These are phyloP conservation scores for Sclerotinia sclerotiorum DNA, from an alignment of 2,329 filamentous ascomycete species.

Conservation along the genomic window DNA sequence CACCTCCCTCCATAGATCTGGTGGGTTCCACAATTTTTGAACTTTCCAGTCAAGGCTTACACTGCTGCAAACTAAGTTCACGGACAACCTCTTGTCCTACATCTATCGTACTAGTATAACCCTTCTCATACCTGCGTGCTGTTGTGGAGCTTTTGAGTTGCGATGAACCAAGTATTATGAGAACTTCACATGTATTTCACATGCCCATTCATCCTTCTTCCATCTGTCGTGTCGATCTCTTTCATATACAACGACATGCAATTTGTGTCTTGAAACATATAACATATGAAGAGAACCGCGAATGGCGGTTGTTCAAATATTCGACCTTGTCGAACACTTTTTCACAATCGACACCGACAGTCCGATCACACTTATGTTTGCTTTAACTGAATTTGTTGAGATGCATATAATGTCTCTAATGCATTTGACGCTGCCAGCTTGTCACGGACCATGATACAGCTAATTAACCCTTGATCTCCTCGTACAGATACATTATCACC, in stretches of 20 bases:
- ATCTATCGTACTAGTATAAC: slow-evolving; percentile 2
- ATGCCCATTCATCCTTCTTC: neutral
- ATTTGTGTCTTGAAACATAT: neutral
- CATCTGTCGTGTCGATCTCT: slow-evolving; percentile 6
- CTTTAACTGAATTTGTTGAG: slow-evolving; percentile 1
- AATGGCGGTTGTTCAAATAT: slow-evolving; percentile 10
- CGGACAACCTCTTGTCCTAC: slow-evolving; percentile 8
- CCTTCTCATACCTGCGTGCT: slow-evolving; percentile 11
- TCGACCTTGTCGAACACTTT: neutral
- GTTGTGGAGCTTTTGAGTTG: neutral
- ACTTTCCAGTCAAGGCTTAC: slow-evolving; percentile 2
- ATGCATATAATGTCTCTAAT: slow-evolving; percentile 20
- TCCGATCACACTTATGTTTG: neutral
- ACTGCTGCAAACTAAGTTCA: slow-evolving; percentile 1
- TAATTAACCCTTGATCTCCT: slow-evolving; percentile 9
- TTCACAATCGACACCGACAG: slow-evolving; percentile 9
- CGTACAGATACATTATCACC: slow-evolving; percentile 15
- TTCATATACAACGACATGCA: neutral
- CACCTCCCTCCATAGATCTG: slow-evolving; percentile 1
- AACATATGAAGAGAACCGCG: neutral
- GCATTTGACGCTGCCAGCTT: slow-evolving; percentile 19
- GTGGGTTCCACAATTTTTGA: neutral
- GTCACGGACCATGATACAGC: slow-evolving; percentile 20
- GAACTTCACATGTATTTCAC: slow-evolving; percentile 13
- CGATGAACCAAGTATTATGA: neutral